Percentiles rank a stretch among this genome's conserved stretches.
These are phyloP conservation scores for Trichoderma sp. DNA, from an alignment of 2,329 filamentous ascomycete genomes.

Conservation along the genomic window DNA sequence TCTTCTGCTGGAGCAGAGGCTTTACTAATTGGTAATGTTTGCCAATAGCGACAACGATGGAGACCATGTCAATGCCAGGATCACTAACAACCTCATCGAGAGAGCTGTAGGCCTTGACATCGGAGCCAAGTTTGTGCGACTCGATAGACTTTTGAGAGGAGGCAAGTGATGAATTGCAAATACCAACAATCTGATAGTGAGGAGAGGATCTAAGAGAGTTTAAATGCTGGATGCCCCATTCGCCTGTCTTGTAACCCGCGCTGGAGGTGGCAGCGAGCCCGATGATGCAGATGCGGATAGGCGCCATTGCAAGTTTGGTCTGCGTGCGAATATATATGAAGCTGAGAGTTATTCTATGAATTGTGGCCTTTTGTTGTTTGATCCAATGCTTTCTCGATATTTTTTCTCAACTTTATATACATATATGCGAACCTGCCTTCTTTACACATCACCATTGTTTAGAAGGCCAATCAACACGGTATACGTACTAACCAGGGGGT, in stretches of 20 bases:
- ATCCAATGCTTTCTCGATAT: not conserved
- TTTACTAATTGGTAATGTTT: slow-evolving; percentile 3
- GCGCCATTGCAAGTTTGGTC: not conserved
- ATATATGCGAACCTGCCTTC: not conserved
- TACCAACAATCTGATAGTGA: not conserved
- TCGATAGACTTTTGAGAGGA: slow-evolving; percentile 1
- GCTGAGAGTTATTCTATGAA: not conserved
- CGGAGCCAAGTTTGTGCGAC: not conserved
- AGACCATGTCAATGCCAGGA: not conserved
- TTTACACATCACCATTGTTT: not conserved
- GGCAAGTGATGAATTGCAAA: slow-evolving; percentile 5
- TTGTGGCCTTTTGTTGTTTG: not conserved
- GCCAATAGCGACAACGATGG: slow-evolving; percentile 3
- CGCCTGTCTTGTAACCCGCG: not conserved
- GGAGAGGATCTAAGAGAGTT: not conserved
- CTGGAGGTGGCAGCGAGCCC: slow-evolving; percentile 3
- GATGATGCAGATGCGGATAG: slow-evolving; percentile 11
- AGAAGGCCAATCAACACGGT: not conserved
- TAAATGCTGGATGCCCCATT: not conserved
- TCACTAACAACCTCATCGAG: slow-evolving; percentile 1
- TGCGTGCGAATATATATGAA: not conserved
- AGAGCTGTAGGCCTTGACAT: slow-evolving; percentile 4
- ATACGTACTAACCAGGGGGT: not conserved
- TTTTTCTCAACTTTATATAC: not conserved
- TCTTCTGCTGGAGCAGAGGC: slow-evolving; percentile 3